These are phyloP conservation scores for Botryotinia convoluta DNA, from an alignment of 2,329 filamentous ascomycete genomes.

Conservation along the genomic window DNA sequence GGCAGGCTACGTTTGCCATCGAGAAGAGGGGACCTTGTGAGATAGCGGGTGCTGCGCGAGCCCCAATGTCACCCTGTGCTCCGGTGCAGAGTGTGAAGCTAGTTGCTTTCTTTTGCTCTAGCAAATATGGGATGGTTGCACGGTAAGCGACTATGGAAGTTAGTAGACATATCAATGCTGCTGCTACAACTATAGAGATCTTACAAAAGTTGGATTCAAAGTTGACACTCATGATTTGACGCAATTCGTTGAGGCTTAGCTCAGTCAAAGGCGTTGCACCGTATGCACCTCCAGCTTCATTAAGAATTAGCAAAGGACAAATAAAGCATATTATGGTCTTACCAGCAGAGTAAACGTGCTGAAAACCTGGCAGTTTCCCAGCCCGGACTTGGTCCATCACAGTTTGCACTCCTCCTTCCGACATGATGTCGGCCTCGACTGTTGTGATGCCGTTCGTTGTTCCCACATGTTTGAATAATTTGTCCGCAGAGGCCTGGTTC, in stretches of 20 bases:
- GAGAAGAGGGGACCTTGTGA: slow-evolving; percentile 42
- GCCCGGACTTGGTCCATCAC: slow-evolving; percentile 40
- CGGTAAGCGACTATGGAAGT: slow-evolving; percentile 10
- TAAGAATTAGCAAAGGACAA: neutral
- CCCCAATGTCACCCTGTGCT: slow-evolving; percentile 33
- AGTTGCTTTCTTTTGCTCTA: slow-evolving; percentile 33
- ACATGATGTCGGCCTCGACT: neutral
- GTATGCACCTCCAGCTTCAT: neutral
- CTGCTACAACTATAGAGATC: neutral
- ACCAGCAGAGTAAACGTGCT: slow-evolving; percentile 42
- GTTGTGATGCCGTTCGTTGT: slow-evolving; percentile 24
- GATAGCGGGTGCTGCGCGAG: slow-evolving; percentile 32
- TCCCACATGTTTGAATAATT: slow-evolving; percentile 38
- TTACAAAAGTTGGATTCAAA: slow-evolving; percentile 5
- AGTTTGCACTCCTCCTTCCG: slow-evolving; percentile 35
- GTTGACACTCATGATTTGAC: neutral
- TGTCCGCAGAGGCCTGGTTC: slow-evolving; percentile 39
- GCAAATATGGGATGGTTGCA: slow-evolving; percentile 38
- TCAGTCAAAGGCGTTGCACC: neutral
- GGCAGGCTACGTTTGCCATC: slow-evolving; percentile 37
- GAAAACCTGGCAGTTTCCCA: slow-evolving; percentile 41
- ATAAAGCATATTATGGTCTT: neutral
- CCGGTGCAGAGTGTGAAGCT: slow-evolving; percentile 41
- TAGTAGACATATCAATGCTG: neutral
- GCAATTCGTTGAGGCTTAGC: neutral